Conservation (phyloP, 768 basidiomycete genomes). For the Mycena latifolia region DNA sequence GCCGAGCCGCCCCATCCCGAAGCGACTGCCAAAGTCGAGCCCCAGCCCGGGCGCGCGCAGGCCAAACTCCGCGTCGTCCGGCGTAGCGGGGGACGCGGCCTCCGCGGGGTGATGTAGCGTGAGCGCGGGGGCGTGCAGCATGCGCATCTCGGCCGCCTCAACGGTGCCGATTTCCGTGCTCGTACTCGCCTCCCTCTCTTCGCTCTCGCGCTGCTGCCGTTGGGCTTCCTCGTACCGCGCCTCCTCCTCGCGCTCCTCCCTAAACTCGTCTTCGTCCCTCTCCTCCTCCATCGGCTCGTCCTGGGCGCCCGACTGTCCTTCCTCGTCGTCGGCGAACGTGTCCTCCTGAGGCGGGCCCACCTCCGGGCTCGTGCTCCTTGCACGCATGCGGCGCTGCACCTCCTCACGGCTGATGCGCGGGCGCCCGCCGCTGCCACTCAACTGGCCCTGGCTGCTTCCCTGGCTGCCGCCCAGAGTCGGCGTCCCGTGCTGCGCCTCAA, state of each 20-base stretch:
- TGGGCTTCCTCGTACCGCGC: slow-evolving; percentile 23
- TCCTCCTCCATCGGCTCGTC: slow-evolving; percentile 30
- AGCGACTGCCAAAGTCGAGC: slow-evolving; percentile 64
- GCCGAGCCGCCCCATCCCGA: slow-evolving; percentile 54
- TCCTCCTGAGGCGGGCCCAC: slow-evolving; percentile 13
- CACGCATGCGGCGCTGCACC: slow-evolving; percentile 63
- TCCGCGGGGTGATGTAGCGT: background rate
- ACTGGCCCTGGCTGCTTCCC: background rate
- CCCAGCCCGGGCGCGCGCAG: slow-evolving; percentile 47
- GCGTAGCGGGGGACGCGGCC: background rate
- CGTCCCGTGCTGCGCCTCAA: background rate
- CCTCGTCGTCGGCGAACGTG: background rate
- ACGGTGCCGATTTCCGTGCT: slow-evolving; percentile 29
- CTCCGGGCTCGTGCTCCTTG: slow-evolving; percentile 55
- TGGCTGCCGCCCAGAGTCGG: background rate
- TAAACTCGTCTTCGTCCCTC: slow-evolving; percentile 35
- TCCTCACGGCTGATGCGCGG: slow-evolving; percentile 67
- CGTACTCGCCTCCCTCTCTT: slow-evolving; percentile 12
- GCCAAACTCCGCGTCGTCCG: slow-evolving; percentile 45
- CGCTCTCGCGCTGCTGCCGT: slow-evolving; percentile 9
- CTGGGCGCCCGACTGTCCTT: slow-evolving; percentile 9
- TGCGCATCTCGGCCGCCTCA: slow-evolving; percentile 32
- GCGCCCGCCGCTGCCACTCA: slow-evolving; percentile 42
- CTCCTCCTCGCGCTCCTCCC: slow-evolving; percentile 38
- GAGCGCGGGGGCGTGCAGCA: background rate